Percentiles rank a stretch among this genome's conserved stretches.
These are phyloP conservation scores for Naganishia antarctica DNA, from an alignment of 768 basidiomycete genomes.

Conservation along the genomic window DNA sequence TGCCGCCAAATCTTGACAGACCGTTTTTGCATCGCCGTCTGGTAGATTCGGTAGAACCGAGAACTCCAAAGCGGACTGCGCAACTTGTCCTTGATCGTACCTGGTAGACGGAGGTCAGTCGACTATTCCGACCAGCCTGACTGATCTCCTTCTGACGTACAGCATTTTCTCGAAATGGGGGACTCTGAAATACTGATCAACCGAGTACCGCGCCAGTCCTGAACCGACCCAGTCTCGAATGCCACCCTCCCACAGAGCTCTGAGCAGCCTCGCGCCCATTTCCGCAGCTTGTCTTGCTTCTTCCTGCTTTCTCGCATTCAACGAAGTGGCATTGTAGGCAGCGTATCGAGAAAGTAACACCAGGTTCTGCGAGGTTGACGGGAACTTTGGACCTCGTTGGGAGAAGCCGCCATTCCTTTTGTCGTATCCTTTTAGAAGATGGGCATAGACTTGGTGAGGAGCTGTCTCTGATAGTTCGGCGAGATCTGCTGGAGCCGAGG, in stretches of 20 bases:
- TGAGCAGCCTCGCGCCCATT: conserved; percentile 38
- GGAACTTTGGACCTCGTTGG: conserved; percentile 50
- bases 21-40: conserved; percentile 24
- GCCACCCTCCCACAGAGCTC: conserved; percentile 49
- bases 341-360: conserved; percentile 38
- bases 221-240: conserved; percentile 52
- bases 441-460: conserved; percentile 33
- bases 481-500: conserved; percentile 28
- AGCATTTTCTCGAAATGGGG: conserved; percentile 53
- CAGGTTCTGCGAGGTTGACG: conserved; percentile 41
- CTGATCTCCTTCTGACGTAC: conserved; percentile 24
- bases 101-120: not conserved
- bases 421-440: conserved; percentile 43
- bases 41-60: conserved; percentile 31
- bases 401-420: conserved; percentile 50
- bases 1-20: conserved; percentile 43
- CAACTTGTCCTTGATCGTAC: conserved; percentile 52
- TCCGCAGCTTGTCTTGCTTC: conserved; percentile 29
- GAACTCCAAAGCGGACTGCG: conserved; percentile 34
- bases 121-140: conserved; percentile 31
- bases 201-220: conserved; percentile 52
- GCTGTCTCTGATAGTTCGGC: conserved; percentile 30
- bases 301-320: conserved; percentile 9
- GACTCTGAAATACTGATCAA: conserved; percentile 52
- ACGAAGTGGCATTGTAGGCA: conserved; percentile 14